A percentile compares a stretch with the other conserved stretches of the same genome.
Evolutionary conservation across 768 basidiomycete genomes (phyloP).

Genomic region (Hygrophorus russula): DNA sequence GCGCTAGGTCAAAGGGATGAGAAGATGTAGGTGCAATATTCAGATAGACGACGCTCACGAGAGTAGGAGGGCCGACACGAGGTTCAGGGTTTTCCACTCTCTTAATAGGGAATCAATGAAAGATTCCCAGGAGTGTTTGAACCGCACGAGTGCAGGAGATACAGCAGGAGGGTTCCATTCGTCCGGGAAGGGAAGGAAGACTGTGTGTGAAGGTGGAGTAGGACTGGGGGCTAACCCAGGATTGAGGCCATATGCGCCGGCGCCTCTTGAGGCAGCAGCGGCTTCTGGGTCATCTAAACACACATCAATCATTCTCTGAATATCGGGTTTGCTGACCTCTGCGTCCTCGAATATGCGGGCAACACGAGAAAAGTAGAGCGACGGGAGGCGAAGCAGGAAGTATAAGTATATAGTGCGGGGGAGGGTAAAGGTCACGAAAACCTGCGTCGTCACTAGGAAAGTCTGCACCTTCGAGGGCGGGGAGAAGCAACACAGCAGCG

Average conservation of each 20-base stretch:
- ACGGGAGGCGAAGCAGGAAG: constrained; percentile 57
- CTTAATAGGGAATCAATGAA: constrained; percentile 59
- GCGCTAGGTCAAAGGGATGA: constrained; percentile 27
- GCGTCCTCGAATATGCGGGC: constrained; percentile 69
- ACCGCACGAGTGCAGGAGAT: constrained; percentile 35
- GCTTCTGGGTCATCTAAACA: constrained; percentile 19
- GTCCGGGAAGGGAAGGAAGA: constrained; percentile 36
- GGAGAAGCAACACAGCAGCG: no score
- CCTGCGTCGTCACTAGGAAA: constrained; percentile 2
- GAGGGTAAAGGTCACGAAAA: constrained; percentile 26
- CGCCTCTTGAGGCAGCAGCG: no score
- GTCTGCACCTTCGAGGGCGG: background rate
- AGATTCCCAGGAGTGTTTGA: constrained; percentile 58
- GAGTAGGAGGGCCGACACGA: constrained; percentile 58
- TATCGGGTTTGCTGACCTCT: constrained; percentile 64
- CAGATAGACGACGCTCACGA: constrained; percentile 22
- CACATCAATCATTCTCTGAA: constrained; percentile 40
- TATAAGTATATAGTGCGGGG: constrained; percentile 33
- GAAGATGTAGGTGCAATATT: no score
- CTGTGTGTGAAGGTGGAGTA: constrained; percentile 9
- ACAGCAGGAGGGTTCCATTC: constrained; percentile 40
- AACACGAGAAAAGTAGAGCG: constrained; percentile 72
- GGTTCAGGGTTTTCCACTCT: constrained; percentile 69
- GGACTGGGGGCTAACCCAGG: no score
- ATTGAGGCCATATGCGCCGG: no score